Percentiles rank a stretch among this genome's conserved stretches.
phyloP scores from a whole-genome alignment of 2,329 filamentous ascomycete genomes.

The Microdochium paspali region DNA sequence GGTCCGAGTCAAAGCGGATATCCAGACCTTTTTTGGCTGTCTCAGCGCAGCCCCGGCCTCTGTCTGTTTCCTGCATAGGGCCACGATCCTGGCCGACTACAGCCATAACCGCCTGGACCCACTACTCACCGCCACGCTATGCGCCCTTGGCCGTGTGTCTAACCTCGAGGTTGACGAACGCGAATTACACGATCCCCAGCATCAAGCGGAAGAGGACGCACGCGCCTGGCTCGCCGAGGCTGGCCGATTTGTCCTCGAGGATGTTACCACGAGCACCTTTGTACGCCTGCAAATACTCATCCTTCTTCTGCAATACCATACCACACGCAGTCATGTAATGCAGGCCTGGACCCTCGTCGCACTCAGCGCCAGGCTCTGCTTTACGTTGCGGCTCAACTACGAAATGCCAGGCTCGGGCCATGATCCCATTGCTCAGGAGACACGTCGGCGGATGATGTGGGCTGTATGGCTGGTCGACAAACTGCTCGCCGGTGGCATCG shows the following conservation, averaged over 20 bases:
- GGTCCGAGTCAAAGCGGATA: neutral
- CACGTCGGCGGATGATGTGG: slow-evolving; percentile 15
- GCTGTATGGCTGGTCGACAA: slow-evolving; percentile 14
- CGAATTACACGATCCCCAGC: neutral
- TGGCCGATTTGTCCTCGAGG: slow-evolving; percentile 5
- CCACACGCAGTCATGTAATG: slow-evolving; percentile 1
- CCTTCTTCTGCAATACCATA: slow-evolving; percentile 10
- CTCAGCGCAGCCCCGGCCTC: neutral
- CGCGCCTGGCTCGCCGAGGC: slow-evolving; percentile 1
- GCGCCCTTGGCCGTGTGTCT: neutral
- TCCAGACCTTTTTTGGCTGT: neutral
- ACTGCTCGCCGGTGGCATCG: slow-evolving; percentile 15
- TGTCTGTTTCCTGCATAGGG: neutral
- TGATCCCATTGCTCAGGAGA: slow-evolving; percentile 10
- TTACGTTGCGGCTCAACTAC: slow-evolving; percentile 16
- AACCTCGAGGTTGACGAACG: neutral
- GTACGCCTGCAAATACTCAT: slow-evolving; percentile 12
- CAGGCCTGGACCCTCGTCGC: slow-evolving; percentile 14
- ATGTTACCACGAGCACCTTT: slow-evolving; percentile 8
- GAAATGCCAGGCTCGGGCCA: slow-evolving; percentile 8
- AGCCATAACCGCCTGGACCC: neutral
- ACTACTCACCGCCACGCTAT: neutral
- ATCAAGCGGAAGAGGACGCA: neutral
- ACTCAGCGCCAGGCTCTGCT: slow-evolving; percentile 12
- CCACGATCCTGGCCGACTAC: neutral